Evolutionary conservation across 345 rosid genomes (phyloP).

Genomic region (Hypericum androsaemum): DNA sequence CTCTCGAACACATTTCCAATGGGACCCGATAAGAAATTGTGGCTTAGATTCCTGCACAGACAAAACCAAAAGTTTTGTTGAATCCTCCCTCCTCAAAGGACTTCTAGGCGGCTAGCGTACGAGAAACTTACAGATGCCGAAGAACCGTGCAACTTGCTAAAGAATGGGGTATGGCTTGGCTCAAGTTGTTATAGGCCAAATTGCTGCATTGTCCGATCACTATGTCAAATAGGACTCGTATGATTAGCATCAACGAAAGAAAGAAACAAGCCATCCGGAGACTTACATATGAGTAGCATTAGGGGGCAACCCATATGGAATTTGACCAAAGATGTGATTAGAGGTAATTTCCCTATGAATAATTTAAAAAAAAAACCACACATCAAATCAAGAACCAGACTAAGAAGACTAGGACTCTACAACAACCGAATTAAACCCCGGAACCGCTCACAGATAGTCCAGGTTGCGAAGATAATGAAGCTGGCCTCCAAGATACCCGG

Average conservation of each 20-base stretch:
- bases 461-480: conserved; percentile 55
- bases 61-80: neutral
- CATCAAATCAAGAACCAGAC: conserved; percentile 1
- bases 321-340: conserved; percentile 57
- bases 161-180: conserved; percentile 54
- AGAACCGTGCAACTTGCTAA: conserved; percentile 47
- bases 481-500: conserved; percentile 56
- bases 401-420: neutral
- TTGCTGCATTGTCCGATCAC: conserved; percentile 35
- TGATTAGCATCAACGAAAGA: neutral
- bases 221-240: neutral
- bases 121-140: conserved; percentile 50
- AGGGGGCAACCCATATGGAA: conserved; percentile 66
- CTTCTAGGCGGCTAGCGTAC: neutral
- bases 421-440: conserved; percentile 15
- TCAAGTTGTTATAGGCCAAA: conserved; percentile 64
- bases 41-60: conserved; percentile 73
- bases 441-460: conserved; percentile 46
- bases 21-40: conserved; percentile 65
- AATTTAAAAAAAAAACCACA: conserved; percentile 6
- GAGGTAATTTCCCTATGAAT: conserved; percentile 65
- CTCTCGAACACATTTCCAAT: conserved; percentile 75
- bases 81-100: too few relatives aligned
- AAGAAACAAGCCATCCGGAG: conserved; percentile 6
- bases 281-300: conserved; percentile 73